phyloP scores from a whole-genome alignment of 2,329 filamentous ascomycete species.

The Sporothrix inflata region DNA sequence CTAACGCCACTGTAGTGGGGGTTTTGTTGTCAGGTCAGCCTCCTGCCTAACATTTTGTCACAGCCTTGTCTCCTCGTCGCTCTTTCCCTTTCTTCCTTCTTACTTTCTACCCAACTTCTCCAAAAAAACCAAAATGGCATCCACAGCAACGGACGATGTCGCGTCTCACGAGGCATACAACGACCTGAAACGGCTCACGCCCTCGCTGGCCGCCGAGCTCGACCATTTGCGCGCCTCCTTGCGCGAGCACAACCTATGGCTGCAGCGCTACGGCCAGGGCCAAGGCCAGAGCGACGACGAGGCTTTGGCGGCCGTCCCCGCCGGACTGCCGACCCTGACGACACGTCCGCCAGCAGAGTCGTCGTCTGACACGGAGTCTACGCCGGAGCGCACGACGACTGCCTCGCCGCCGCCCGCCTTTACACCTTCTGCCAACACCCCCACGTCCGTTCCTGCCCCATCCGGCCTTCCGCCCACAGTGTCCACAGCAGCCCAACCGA shows the following conservation, averaged over 20 bases:
- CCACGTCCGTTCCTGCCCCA: background rate
- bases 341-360: background rate
- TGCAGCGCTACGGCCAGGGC: constrained; percentile 39
- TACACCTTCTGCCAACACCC: background rate
- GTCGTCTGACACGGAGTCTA: background rate
- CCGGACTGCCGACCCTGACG: constrained; percentile 20
- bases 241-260: constrained; percentile 41
- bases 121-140: background rate
- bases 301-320: background rate
- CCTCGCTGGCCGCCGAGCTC: constrained; percentile 38
- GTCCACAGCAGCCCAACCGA: background rate
- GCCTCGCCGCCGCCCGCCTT: background rate
- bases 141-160: background rate
- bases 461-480: background rate
- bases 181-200: constrained; percentile 38
- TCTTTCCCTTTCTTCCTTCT: background rate
- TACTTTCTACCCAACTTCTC: background rate
- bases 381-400: background rate
- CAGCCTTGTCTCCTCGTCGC: background rate
- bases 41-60: background rate
- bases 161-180: constrained; percentile 35
- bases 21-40: background rate
- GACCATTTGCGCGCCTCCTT: constrained; percentile 39
- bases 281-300: constrained; percentile 30
- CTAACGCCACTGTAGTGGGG: constrained; percentile 18